Evolutionary conservation across 176 grass and related monocot genomes (phyloP).

Genomic region (Triticum turgidum): DNA sequence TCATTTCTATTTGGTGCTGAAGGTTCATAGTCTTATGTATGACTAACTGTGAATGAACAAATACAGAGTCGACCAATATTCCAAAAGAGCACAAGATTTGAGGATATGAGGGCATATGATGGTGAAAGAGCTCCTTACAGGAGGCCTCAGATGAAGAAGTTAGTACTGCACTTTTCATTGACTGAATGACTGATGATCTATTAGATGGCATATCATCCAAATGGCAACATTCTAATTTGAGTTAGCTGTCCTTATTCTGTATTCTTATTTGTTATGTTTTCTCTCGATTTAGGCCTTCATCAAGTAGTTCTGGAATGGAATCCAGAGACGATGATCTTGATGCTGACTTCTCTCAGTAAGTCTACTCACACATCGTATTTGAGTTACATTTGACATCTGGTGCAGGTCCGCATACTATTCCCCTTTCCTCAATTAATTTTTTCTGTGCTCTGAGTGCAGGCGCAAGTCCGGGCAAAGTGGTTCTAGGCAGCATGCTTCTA

Average conservation of each 20-base stretch:
- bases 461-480: slow-evolving; percentile 57
- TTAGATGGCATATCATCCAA: neutral
- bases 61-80: slow-evolving; percentile 94
- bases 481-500: slow-evolving; percentile 79
- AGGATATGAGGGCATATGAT: slow-evolving; percentile 86
- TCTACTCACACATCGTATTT: slow-evolving; percentile 4
- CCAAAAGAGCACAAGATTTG: slow-evolving; percentile 95
- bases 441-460: slow-evolving; percentile 22
- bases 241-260: slow-evolving; percentile 13
- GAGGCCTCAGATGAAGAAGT: slow-evolving; percentile 74
- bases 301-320: slow-evolving; percentile 66
- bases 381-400: neutral
- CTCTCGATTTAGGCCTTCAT: slow-evolving; percentile 48
- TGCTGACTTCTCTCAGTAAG: slow-evolving; percentile 90
- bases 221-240: neutral
- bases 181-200: neutral
- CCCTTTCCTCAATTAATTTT: neutral
- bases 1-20: slow-evolving; percentile 4
- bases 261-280: slow-evolving; percentile 16
- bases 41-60: slow-evolving; percentile 24
- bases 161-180: neutral
- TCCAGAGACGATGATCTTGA: slow-evolving; percentile 87
- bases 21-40: neutral
- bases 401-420: neutral
- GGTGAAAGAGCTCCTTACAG: slow-evolving; percentile 77